Base-by-base conservation (phyloP, 2,329 filamentous ascomycete genomes). In the Bisporella sp. region DNA sequence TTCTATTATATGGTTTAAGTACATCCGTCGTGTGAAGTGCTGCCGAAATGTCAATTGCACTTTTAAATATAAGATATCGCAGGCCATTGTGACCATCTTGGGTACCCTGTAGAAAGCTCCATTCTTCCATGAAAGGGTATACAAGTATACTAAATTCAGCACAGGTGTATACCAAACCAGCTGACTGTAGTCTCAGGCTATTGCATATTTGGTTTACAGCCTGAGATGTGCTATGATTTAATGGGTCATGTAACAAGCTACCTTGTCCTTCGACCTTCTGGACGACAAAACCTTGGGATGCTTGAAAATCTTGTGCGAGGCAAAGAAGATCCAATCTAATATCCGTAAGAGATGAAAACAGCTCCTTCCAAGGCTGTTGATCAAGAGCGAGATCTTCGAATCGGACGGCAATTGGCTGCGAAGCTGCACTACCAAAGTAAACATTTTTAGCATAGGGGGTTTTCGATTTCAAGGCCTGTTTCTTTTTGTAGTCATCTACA, bases 81-180 rank as follows among this genome's bases (percentile, higher is more conserved):
- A 65, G 21, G 46, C 44, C 12, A 56, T 50, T 5, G 8, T 35
- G 5, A 49, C 13, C 29, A 13, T 43, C 1, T 51, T n/a, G 6
- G 44, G 35, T n/a, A n/a, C 31, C 35, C 35, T 58, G 58, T 6
- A 66, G 31, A 30, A 59, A 63, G 31, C 52, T 58, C 63, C 63
- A 66, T 46, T 63, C 59, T 42, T 61, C 59, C 28, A 41, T 54
- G 11, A 51, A 43, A 5, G 63, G 62, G 50, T 57, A 63, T 11
- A 61, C 28, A 6, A 66, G 47, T 47, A 64, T 53, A 6, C 47
- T 45, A 39, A 60, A 63, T 4, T 47, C 33, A 8, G 41, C 29
- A 39, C 50, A 51, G 5, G 41, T 32, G 45, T 49, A 55, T 6
- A 62, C 8, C 13, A 65, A 46, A 3, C 60, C 64, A 43, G 52